Base-by-base conservation (phyloP, 768 basidiomycete genomes). In the Kwoniella sp. region DNA sequence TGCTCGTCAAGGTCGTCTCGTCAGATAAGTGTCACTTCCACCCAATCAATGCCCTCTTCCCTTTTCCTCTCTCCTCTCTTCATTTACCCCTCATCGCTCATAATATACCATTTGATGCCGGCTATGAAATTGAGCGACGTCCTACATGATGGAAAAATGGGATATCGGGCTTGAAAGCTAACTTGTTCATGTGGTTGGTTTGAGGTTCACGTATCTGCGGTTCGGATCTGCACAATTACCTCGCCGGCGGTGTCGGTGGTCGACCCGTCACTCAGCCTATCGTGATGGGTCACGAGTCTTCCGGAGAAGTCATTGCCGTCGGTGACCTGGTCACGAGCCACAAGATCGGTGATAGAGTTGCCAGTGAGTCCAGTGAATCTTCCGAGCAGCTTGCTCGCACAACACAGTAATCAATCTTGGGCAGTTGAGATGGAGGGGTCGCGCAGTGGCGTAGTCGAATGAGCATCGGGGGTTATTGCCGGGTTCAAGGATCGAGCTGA, bases 241-340 rank as follows among this genome's bases (percentile, higher is more conserved):
- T 70, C 2, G 56, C 66, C 1, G 72, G 72, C 22, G 75, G 75
- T 21, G 75, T 77, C 9, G 75, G 72, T 25, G 75, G 75, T 40
- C 29, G 75, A 60, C 75, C 75, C 19, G 69, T 77, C 21, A 67
- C 60, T 19, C 58, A 74, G 22, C 72, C 75, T 5, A 64, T 72
- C 24, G 67, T 77, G 2, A 72, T 74, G 69, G 75, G 75, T 8
- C 75, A 77, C 48, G 75, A 77, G 53, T 64, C 63, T 24, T 67
- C 75, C 0, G 75, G 75, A 9, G 72, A 72, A 63, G 75, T 77
- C 48, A 71, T 77, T 37, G 75, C 75, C 25, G 70, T 77, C 1
- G 75, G 75, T 24, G 68, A 72, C 13, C 25, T 69, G 29, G 72
- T 77, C 19, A 74, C 60, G 50, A 71, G 62, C 2, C 75, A 77